Evolutionary conservation across 1,284 basidiomycete species (phyloP).

Genomic region (Ganoderma multipileum): DNA sequence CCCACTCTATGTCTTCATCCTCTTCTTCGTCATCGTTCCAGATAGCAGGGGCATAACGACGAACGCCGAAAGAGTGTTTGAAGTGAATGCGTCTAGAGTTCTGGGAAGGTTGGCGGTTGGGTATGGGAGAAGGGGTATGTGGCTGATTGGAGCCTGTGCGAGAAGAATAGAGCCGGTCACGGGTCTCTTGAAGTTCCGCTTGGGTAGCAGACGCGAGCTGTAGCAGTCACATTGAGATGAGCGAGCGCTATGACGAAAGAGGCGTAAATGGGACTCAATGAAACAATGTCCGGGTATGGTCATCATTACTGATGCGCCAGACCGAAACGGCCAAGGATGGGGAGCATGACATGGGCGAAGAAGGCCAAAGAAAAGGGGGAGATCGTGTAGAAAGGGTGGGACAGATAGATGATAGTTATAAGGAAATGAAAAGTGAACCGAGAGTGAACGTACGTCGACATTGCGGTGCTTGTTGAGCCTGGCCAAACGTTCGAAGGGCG

Average conservation of each 20-base stretch:
- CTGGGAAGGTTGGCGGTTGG: conserved; percentile 37
- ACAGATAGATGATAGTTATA: background rate
- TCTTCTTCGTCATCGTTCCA: conserved; percentile 86
- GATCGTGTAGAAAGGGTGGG: background rate
- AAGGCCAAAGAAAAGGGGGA: background rate
- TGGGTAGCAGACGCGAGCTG: conserved; percentile 81
- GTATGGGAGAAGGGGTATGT: conserved; percentile 54
- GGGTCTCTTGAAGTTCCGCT: conserved; percentile 59
- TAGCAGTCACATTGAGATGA: background rate
- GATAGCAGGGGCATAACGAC: conserved; percentile 79
- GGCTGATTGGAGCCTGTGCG: conserved; percentile 50
- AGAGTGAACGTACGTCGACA: conserved; percentile 78
- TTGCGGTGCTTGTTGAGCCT: conserved; percentile 98
- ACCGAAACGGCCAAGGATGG: background rate
- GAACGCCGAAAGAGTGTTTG: conserved; percentile 62
- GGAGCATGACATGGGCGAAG: background rate
- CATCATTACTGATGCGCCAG: background rate
- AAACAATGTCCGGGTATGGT: background rate
- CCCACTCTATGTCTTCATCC: conserved; percentile 76
- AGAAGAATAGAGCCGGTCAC: conserved; percentile 60
- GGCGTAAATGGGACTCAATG: background rate
- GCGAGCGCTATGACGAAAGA: background rate
- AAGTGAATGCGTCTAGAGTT: conserved; percentile 59
- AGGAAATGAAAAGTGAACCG: background rate
- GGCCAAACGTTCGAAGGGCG: conserved; percentile 95